These are phyloP conservation scores for Achaetomium macrosporum DNA, from an alignment of 2,329 filamentous ascomycete genomes.

Conservation along the genomic window DNA sequence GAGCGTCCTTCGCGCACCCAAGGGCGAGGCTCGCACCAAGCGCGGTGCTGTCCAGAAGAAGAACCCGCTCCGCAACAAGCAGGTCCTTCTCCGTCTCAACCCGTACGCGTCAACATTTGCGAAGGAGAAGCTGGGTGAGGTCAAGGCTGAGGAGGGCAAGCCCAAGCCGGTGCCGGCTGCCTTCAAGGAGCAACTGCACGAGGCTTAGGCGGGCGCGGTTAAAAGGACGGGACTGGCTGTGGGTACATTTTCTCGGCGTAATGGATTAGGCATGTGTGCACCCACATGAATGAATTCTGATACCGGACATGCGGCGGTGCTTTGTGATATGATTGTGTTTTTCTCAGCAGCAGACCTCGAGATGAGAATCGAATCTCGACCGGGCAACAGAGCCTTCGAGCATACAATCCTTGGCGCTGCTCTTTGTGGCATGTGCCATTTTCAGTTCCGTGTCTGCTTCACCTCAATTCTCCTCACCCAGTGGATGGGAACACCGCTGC, in stretches of 20 bases:
- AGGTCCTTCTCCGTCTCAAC: slow-evolving; percentile 97
- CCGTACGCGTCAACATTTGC: slow-evolving; percentile 89
- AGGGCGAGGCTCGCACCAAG: slow-evolving; percentile 86
- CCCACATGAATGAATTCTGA: slow-evolving; percentile 28
- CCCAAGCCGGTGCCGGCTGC: slow-evolving; percentile 15
- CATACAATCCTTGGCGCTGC: neutral
- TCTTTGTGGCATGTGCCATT: neutral
- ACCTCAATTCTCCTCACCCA: no score
- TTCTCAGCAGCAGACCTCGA: slow-evolving; percentile 4
- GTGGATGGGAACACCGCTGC: no score
- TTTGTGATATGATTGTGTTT: slow-evolving; percentile 16
- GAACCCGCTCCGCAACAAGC: slow-evolving; percentile 99
- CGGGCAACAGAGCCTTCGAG: slow-evolving; percentile 1
- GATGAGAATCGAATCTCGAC: slow-evolving; percentile 8
- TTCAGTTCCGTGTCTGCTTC: neutral
- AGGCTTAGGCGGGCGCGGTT: slow-evolving; percentile 19
- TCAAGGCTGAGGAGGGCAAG: slow-evolving; percentile 26
- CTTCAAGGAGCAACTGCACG: slow-evolving; percentile 25
- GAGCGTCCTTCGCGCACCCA: slow-evolving; percentile 86
- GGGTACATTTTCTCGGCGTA: slow-evolving; percentile 26
- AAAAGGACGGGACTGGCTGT: slow-evolving; percentile 20
- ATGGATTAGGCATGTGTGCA: slow-evolving; percentile 27
- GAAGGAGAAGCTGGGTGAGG: slow-evolving; percentile 74
- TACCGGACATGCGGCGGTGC: slow-evolving; percentile 21
- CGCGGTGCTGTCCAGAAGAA: slow-evolving; percentile 94